These are phyloP conservation scores for Remersonia thermophila DNA, from an alignment of 2,329 filamentous ascomycete species.

Conservation along the genomic window DNA sequence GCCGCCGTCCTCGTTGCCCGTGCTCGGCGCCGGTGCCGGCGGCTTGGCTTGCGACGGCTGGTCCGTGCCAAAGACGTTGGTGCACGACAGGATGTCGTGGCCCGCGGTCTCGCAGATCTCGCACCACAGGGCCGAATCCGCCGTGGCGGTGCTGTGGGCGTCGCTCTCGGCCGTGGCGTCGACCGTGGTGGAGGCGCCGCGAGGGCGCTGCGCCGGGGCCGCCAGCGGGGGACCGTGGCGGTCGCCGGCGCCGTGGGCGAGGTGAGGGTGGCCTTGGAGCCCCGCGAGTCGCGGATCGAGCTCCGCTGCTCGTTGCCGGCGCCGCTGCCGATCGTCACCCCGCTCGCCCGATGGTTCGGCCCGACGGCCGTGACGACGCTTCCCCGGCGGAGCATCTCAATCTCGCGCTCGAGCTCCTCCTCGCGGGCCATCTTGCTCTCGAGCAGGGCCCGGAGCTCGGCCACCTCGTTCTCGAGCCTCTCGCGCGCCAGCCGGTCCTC, in stretches of 20 bases:
- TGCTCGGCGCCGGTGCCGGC: conserved; percentile 14
- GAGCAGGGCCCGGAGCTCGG: conserved; percentile 60
- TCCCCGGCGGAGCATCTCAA: conserved; percentile 50
- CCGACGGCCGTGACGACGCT: conserved; percentile 20
- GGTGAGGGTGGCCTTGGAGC: conserved; percentile 47
- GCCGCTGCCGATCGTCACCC: conserved; percentile 36
- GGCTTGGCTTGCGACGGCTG: conserved; percentile 10
- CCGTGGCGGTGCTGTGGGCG: conserved; percentile 55
- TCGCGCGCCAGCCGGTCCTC: conserved; percentile 50
- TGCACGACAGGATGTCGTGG: conserved; percentile 89
- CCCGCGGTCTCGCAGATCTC: conserved; percentile 89
- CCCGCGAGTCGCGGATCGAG: conserved; percentile 53
- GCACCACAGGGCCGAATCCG: conserved; percentile 70
- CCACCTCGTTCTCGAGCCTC: conserved; percentile 67
- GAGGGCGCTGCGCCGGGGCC: conserved; percentile 30
- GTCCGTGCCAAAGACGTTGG: conserved; percentile 63
- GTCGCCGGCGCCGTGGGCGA: conserved; percentile 26
- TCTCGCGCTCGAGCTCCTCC: conserved; percentile 74
- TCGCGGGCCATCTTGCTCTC: conserved; percentile 64
- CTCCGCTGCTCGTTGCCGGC: conserved; percentile 33
- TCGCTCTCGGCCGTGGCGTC: conserved; percentile 57
- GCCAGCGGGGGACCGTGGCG: conserved; percentile 26
- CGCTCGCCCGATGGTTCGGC: conserved; percentile 35
- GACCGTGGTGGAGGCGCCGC: conserved; percentile 34
- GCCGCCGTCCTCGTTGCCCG: conserved; percentile 19